Percentiles rank a stretch among this genome's conserved stretches.
Conservation (phyloP, 768 basidiomycete species). For the Mycena maculata region DNA sequence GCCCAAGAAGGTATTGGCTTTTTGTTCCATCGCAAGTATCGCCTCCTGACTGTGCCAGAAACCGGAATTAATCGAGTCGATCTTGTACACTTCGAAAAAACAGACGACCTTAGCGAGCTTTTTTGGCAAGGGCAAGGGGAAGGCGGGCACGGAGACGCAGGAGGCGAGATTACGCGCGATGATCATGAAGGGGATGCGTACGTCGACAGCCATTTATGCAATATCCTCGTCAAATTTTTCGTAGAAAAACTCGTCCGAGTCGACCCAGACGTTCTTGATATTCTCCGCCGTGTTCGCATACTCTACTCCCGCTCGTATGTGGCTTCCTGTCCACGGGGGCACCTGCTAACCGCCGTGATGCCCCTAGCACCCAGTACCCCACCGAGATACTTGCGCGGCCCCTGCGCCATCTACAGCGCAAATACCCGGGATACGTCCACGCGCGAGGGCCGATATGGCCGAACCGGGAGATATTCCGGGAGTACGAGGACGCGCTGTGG, state of each 20-base stretch:
- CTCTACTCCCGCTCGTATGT: slow-evolving; percentile 23
- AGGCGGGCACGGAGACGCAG: slow-evolving; percentile 10
- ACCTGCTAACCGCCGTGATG: no score
- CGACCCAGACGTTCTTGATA: slow-evolving; percentile 3
- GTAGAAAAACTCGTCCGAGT: slow-evolving; percentile 18
- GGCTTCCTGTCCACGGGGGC: neutral
- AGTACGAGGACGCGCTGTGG: slow-evolving; percentile 10
- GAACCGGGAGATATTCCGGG: slow-evolving; percentile 1
- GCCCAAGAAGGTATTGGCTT: slow-evolving; percentile 9
- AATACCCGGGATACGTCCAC: slow-evolving; percentile 2
- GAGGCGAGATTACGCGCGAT: slow-evolving; percentile 18
- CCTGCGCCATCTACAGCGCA: slow-evolving; percentile 15
- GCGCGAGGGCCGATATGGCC: slow-evolving; percentile 1
- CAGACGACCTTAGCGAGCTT: slow-evolving; percentile 3
- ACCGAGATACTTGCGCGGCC: slow-evolving; percentile 21
- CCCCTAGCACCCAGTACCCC: slow-evolving; percentile 13
- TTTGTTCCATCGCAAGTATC: neutral
- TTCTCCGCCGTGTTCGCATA: slow-evolving; percentile 8
- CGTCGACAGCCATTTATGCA: neutral
- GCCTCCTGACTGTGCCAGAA: neutral
- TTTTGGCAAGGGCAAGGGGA: slow-evolving; percentile 12
- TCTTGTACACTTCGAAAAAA: neutral
- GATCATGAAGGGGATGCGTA: slow-evolving; percentile 16
- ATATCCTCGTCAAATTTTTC: neutral
- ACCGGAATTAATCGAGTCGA: slow-evolving; percentile 17